These are phyloP conservation scores for Penicillium coffeae DNA, from an alignment of 495 filamentous ascomycete species.

Conservation along the genomic window DNA sequence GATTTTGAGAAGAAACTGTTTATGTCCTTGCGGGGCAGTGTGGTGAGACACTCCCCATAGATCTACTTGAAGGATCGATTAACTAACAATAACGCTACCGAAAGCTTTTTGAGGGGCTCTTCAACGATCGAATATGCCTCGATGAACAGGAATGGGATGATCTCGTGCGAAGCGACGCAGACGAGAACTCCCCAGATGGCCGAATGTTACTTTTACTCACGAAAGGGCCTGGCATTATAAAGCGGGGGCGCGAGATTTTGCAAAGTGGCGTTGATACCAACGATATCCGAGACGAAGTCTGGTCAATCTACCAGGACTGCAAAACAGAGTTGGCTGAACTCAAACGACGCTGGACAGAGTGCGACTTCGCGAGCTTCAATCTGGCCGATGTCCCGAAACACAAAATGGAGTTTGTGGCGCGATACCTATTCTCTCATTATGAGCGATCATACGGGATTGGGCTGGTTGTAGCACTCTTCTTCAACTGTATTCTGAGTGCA, in stretches of 20 bases:
- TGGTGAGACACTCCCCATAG: conserved; percentile 24
- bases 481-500: conserved; percentile 30
- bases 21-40: conserved; percentile 34
- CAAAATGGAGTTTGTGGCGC: background rate
- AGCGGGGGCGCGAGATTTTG: conserved; percentile 15
- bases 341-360: conserved; percentile 6
- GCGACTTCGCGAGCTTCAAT: conserved; percentile 6
- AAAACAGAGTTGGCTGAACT: conserved; percentile 18
- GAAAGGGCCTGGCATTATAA: conserved; percentile 24
- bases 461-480: conserved; percentile 25
- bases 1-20: conserved; percentile 38
- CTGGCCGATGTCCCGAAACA: background rate
- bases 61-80: background rate
- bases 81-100: background rate
- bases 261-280: conserved; percentile 8
- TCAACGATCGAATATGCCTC: conserved; percentile 34
- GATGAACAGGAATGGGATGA: conserved; percentile 32
- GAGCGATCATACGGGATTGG: conserved; percentile 34
- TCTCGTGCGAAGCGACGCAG: conserved; percentile 30
- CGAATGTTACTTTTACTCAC: conserved; percentile 29
- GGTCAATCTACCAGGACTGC: conserved; percentile 23
- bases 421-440: conserved; percentile 25
- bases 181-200: conserved; percentile 23
- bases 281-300: conserved; percentile 17
- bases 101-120: conserved; percentile 41